phyloP scores from a whole-genome alignment of 306 rosid species.

The Quercus aquifolioides region DNA sequence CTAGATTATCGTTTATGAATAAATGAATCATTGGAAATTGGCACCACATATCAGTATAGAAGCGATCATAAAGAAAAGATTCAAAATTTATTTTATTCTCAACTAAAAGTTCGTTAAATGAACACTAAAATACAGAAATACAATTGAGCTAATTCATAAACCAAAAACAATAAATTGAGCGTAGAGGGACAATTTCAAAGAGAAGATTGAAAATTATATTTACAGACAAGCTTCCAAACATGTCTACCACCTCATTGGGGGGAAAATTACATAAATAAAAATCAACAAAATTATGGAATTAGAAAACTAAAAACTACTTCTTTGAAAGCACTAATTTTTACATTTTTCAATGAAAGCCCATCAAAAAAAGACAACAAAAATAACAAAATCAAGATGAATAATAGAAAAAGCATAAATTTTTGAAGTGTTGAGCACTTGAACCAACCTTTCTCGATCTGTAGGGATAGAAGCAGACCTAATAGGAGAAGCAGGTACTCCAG shows the following conservation, averaged over 20 bases:
- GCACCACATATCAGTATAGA: no score
- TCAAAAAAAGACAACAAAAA: not conserved
- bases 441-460: slow-evolving; percentile 79
- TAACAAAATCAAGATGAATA: not conserved
- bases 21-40: no score
- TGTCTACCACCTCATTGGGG: not conserved
- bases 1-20: no score
- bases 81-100: not conserved
- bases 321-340: not conserved
- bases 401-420: not conserved
- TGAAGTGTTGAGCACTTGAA: not conserved
- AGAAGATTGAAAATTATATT: not conserved
- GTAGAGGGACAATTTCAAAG: not conserved
- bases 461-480: slow-evolving; percentile 56
- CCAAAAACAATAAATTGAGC: not conserved
- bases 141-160: not conserved
- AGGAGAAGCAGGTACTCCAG: slow-evolving; percentile 71
- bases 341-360: not conserved
- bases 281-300: not conserved
- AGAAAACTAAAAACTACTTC: not conserved
- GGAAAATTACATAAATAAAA: not conserved
- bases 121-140: not conserved
- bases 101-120: not conserved
- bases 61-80: no score
- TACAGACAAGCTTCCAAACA: not conserved